These are phyloP conservation scores for Paramecium pentaurelia DNA, from an alignment of 73 alveolate species.

Conservation along the genomic window DNA sequence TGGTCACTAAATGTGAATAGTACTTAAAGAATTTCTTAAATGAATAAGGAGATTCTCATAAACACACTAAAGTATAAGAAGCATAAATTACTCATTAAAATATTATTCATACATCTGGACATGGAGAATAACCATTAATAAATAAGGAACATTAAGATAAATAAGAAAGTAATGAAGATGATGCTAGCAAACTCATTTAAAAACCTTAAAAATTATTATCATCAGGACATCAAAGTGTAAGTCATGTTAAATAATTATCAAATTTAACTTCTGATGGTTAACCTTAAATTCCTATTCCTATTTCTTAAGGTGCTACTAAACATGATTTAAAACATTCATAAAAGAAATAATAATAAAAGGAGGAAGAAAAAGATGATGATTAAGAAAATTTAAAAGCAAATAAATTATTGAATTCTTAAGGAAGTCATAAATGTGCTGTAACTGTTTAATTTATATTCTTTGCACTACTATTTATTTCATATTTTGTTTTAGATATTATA, in stretches of 20 bases:
- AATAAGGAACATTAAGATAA: not conserved
- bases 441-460: conserved; percentile 26
- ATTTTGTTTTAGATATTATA: not conserved
- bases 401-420: conserved; percentile 18
- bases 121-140: not conserved
- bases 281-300: not conserved
- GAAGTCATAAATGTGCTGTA: conserved; percentile 26
- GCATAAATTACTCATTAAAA: conserved; percentile 5
- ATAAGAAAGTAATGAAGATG: not conserved
- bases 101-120: not conserved
- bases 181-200: not conserved
- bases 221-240: not conserved
- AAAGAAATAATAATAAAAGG: not conserved
- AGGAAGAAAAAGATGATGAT: conserved; percentile 44
- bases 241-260: not conserved
- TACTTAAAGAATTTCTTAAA: not conserved
- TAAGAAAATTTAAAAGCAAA: not conserved
- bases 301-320: not conserved
- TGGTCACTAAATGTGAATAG: conserved; percentile 39
- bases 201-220: not conserved
- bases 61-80: not conserved
- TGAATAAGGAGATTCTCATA: not conserved
- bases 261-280: not conserved
- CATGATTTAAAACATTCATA: not conserved
- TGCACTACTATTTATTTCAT: conserved; percentile 33